phyloP scores from a whole-genome alignment of 495 filamentous ascomycete species.

The Aspergillus avenaceus region DNA sequence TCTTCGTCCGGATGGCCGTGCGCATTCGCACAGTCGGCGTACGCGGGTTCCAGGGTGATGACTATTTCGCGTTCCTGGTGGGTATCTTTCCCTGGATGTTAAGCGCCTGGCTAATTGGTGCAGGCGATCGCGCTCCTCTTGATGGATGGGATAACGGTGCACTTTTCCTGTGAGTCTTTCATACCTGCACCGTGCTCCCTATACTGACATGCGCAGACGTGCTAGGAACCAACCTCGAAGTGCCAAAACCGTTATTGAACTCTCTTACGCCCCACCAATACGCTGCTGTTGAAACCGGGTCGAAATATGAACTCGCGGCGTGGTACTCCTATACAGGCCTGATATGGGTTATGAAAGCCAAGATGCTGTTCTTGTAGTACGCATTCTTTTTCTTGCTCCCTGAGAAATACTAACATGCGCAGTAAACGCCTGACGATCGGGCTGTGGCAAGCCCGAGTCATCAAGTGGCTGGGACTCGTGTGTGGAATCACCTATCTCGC shows the following conservation, averaged over 20 bases:
- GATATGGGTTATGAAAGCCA: constrained; percentile 4
- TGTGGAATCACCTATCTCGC: neutral
- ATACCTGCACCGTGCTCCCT: neutral
- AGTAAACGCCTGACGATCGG: neutral
- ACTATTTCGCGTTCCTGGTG: constrained; percentile 2
- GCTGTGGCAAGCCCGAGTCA: neutral
- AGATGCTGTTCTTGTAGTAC: constrained; percentile 1
- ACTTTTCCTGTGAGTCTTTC: neutral
- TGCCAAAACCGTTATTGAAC: neutral
- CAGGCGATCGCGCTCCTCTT: neutral
- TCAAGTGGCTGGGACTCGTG: neutral
- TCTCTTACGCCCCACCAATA: neutral
- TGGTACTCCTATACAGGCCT: constrained; percentile 2
- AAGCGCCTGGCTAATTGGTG: too few species aligned
- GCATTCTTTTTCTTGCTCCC: neutral
- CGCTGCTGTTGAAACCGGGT: neutral
- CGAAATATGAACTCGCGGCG: neutral
- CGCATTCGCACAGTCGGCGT: neutral
- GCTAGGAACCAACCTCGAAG: neutral
- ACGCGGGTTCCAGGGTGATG: neutral
- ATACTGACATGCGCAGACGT: neutral
- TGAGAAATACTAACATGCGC: neutral
- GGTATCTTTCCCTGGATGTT: neutral
- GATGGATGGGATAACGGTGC: constrained; percentile 2
- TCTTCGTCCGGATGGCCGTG: neutral